A percentile compares a stretch with the other conserved stretches of the same genome.
Evolutionary conservation across 805 yeast genomes (phyloP).

Genomic region (Saccharomycopsis selenospora): DNA sequence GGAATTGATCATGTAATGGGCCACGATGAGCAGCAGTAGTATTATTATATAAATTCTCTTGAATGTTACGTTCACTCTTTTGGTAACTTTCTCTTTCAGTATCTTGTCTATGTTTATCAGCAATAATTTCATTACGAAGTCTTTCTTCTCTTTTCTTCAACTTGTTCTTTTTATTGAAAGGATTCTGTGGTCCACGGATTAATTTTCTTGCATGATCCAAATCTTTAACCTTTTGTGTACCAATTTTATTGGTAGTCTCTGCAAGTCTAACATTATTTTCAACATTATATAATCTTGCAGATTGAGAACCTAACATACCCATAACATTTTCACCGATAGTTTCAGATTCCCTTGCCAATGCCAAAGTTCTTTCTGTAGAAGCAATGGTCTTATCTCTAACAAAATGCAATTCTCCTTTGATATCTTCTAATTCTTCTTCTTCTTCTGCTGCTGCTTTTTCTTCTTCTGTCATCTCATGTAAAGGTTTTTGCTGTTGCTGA

Average conservation of each 20-base stretch:
- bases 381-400: slow-evolving; percentile 83
- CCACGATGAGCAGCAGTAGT: slow-evolving; percentile 8
- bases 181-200: slow-evolving; percentile 44
- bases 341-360: slow-evolving; percentile 65
- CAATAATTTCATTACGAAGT: slow-evolving; percentile 52
- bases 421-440: slow-evolving; percentile 83
- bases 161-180: slow-evolving; percentile 78
- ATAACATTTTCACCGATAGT: slow-evolving; percentile 71
- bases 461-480: slow-evolving; percentile 28
- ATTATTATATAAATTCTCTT: slow-evolving; percentile 43
- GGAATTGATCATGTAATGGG: slow-evolving; percentile 25
- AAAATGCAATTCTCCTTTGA: slow-evolving; percentile 74
- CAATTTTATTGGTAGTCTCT: slow-evolving; percentile 72
- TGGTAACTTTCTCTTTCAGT: slow-evolving; percentile 51
- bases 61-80: slow-evolving; percentile 62
- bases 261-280: slow-evolving; percentile 73
- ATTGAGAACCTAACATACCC: slow-evolving; percentile 91
- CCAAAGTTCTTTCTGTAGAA: slow-evolving; percentile 75
- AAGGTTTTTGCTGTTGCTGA: slow-evolving; percentile 22
- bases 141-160: slow-evolving; percentile 66
- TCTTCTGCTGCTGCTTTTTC: slow-evolving; percentile 44
- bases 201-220: slow-evolving; percentile 37
- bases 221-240: slow-evolving; percentile 76
- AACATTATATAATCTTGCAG: slow-evolving; percentile 73
- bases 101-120: slow-evolving; percentile 57